Base-by-base conservation (phyloP, 345 rosid species). In the Ailanthus altissimus region DNA sequence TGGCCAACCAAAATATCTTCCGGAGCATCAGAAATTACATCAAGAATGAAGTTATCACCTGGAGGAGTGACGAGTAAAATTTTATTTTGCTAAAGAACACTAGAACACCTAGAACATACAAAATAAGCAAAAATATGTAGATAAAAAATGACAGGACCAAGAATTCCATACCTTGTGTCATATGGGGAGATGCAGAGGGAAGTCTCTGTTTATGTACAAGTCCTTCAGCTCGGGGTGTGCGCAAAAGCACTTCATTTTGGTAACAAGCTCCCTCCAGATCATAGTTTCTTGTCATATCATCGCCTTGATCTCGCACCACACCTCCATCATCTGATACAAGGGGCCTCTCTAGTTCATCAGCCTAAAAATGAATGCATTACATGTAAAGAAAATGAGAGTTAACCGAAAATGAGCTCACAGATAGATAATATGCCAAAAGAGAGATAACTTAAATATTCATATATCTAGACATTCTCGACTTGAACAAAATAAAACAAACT, bases 11-110 rank as follows among this genome's bases (percentile, higher is more conserved):
- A 78, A 74, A 85, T 43, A 79, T 89, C 88, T 47, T 91, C 95
- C 42, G 83, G 42, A 23, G 81, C 73, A 77, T 93, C 93, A 74
- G 93, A 78, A 71, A 79, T 84, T 75, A 92, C 70, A 77, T 93
- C 91, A 73, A 88, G 78, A 78, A 86, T 72, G 81, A 93, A 78
- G 85, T 90, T 85, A 84, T 85, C 96, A 67, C 88, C 99, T 93
- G 79, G 56, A 46, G 54, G 78, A 77, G 73, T 47, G 67, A 28
- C 79, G 38, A 58, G 25, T 14, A 45, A 72, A 57, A 54, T 13
- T 75, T 49, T 23, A 76, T 67, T 51, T 49, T 40, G 11, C 64
- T 42, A 10, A 54, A 66, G 61, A 25, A 50, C 14, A 75, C 62
- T 25, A 67, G 8, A 62, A 36, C 50, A 75, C 64, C 46, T 62